Base-by-base conservation (phyloP, 2,329 filamentous ascomycete genomes). In the Xylaria sp. region DNA sequence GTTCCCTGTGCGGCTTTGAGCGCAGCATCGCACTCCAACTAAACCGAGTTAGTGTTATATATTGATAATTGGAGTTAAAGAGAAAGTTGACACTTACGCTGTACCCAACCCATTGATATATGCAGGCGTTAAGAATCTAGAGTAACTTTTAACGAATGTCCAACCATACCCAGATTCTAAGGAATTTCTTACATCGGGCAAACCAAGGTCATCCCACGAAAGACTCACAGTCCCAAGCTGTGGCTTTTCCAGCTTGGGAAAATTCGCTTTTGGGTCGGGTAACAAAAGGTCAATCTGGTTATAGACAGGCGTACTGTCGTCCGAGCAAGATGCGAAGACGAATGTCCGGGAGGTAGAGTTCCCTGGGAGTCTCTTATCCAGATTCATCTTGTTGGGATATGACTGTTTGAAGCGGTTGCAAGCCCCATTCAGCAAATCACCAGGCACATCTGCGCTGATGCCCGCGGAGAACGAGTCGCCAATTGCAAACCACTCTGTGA, bases 401-500 rank as follows among this genome's bases (percentile, higher is more conserved):
- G 56, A 39, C 56, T 20, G n/a, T 5, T 27, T 50, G 31, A 50
- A 59, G 2, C 56, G 56, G 20, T 17, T 39, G 31, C 56, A 59
- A n/a, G 31, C 56, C 20, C 9, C 15, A 39, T 50, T 59, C 5
- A 59, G n/a, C 20, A 33, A 20, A 39, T 59, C 56, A 1, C 33
- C 15, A 1, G 56, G 56, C 2, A 29, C 22, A 20, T 59, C 56
- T 27, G 44, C 56, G 15, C 56, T 17, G 11, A 59, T 39, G 9
- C 56, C 56, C 22, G 56, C 31, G 29, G 56, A 59, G 44, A 49
- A 59, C 6, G 56, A 50, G 22, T 59, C 56, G 5, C 56, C 56
- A 39, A 59, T 59, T 13, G 56, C 56, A 29, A 59, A 50, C 56
- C 56, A 59, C 17, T 59, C 44, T 20, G 56, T 59, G 15, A 59